These are phyloP conservation scores for Cryptococcus deneoformans DNA, from an alignment of 1,284 basidiomycete species.

Conservation along the genomic window DNA sequence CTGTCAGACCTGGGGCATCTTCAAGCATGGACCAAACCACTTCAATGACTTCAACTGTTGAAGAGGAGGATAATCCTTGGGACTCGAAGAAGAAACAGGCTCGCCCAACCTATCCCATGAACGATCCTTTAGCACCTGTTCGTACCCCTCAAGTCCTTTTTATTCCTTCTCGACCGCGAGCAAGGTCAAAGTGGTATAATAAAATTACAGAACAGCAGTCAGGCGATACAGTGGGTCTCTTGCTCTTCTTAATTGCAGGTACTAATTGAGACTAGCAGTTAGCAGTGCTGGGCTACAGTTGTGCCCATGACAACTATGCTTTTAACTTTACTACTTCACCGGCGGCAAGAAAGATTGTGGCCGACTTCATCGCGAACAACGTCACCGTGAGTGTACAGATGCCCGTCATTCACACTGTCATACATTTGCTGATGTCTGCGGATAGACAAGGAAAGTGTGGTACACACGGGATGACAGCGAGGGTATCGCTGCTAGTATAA, in stretches of 20 bases:
- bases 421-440: background rate
- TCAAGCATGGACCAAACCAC: background rate
- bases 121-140: slow-evolving; percentile 26
- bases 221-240: slow-evolving; percentile 9
- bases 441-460: slow-evolving; percentile 33
- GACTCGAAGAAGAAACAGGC: slow-evolving; percentile 16
- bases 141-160: slow-evolving; percentile 37
- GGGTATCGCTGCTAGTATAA: slow-evolving; percentile 34
- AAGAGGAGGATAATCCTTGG: background rate
- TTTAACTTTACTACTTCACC: slow-evolving; percentile 37
- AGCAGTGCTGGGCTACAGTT: slow-evolving; percentile 34
- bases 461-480: slow-evolving; percentile 40
- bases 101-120: slow-evolving; percentile 22
- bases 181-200: background rate
- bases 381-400: slow-evolving; percentile 23
- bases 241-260: background rate
- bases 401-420: background rate
- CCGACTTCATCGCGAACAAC: slow-evolving; percentile 42
- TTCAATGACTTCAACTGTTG: background rate
- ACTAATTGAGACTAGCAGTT: slow-evolving; percentile 18
- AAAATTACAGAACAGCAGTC: slow-evolving; percentile 3
- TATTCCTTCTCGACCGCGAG: slow-evolving; percentile 18
- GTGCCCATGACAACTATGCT: slow-evolving; percentile 26
- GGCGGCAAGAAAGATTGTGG: slow-evolving; percentile 34
- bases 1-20: background rate